phyloP scores from a whole-genome alignment of 345 rosid genomes.

The Salix caprea region DNA sequence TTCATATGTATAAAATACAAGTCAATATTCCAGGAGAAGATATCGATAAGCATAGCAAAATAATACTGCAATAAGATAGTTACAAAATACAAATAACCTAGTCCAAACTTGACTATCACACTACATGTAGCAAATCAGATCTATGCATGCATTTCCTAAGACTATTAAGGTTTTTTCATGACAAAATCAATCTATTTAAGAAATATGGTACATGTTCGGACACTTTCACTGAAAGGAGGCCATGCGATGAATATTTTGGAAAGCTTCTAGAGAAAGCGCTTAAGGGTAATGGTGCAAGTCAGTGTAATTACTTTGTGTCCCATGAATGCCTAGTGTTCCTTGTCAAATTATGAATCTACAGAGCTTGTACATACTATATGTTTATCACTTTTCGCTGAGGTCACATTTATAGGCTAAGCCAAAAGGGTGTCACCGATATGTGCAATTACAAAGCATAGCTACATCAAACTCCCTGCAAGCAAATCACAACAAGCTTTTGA shows the following conservation, averaged over 20 bases:
- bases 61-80: neutral
- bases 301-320: neutral
- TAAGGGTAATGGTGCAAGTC: neutral
- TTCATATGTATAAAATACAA: neutral
- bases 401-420: neutral
- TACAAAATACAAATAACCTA: neutral
- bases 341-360: neutral
- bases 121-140: neutral
- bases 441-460: neutral
- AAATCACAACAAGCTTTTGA: neutral
- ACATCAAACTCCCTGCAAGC: neutral
- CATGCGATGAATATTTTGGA: neutral
- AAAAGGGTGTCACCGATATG: neutral
- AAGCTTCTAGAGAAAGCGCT: neutral
- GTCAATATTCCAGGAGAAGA: neutral
- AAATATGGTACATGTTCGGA: neutral
- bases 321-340: neutral
- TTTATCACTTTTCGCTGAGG: neutral
- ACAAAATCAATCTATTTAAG: neutral
- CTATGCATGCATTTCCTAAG: neutral
- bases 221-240: neutral
- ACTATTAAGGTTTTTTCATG: neutral
- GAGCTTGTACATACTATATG: neutral
- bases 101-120: neutral
- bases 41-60: neutral